phyloP scores from a whole-genome alignment of 768 basidiomycete genomes.

The Lactarius indigo region DNA sequence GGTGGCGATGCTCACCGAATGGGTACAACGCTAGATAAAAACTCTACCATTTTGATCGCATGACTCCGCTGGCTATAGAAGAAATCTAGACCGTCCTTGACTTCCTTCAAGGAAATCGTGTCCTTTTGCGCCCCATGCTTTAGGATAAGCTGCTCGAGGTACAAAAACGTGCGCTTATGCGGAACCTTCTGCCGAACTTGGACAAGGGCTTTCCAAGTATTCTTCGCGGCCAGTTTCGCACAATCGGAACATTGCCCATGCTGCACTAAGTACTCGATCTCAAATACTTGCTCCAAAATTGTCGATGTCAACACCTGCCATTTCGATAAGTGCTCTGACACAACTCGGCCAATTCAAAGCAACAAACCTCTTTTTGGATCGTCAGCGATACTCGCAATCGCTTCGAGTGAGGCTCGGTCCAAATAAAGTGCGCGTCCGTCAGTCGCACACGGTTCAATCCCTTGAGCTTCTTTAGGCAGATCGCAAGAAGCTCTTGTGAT shows the following conservation, averaged over 20 bases:
- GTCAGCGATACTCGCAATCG: constrained; percentile 89
- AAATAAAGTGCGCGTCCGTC: constrained; percentile 98
- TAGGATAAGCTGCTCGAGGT: constrained; percentile 93
- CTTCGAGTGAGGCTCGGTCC: constrained; percentile 99
- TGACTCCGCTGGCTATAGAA: constrained; percentile 90
- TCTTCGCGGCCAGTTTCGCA: constrained; percentile 91
- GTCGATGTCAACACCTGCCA: constrained; percentile 84
- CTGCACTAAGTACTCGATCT: constrained; percentile 93
- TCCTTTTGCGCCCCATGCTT: constrained; percentile 97
- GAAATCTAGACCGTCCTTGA: constrained; percentile 93
- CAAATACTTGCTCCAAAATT: constrained; percentile 95
- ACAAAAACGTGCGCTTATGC: constrained; percentile 97
- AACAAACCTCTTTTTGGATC: constrained; percentile 92
- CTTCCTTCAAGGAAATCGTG: constrained; percentile 90
- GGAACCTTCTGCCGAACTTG: constrained; percentile 99
- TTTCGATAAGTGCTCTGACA: constrained; percentile 3
- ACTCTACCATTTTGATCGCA: constrained; percentile 96
- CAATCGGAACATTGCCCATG: constrained; percentile 96
- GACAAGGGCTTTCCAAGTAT: constrained; percentile 97
- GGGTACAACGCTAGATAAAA: constrained; percentile 83
- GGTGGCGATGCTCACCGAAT: constrained; percentile 55
- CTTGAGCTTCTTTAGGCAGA: constrained; percentile 93
- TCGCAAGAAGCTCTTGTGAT: constrained; percentile 87
- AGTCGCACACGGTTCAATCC: constrained; percentile 91
- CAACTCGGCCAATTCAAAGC: neutral